Conservation (phyloP, 1,139 yeast genomes). For the Groenewaldozyma sp. region DNA sequence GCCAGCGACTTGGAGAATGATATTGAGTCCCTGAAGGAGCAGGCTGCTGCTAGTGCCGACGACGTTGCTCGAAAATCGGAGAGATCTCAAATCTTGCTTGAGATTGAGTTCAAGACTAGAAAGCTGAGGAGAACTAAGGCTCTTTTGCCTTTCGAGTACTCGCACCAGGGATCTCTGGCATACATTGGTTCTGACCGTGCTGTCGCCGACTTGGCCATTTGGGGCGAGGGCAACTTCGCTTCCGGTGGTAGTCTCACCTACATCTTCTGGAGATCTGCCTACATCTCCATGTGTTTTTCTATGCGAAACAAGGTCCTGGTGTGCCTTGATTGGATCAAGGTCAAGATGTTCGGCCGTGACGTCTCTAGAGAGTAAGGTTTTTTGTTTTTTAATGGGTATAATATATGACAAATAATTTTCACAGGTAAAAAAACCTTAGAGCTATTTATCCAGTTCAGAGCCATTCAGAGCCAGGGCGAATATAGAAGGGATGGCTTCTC, state of each 20-base stretch:
- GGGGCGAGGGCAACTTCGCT: conserved; percentile 81
- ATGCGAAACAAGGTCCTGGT: conserved; percentile 81
- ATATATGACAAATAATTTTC: no score
- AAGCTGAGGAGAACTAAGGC: conserved; percentile 48
- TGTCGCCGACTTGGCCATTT: conserved; percentile 73
- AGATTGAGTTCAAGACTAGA: conserved; percentile 32
- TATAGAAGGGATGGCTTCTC: no score
- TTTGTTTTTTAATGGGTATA: no score
- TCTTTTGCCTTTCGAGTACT: conserved; percentile 60
- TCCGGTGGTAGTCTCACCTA: conserved; percentile 82
- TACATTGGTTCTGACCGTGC: conserved; percentile 84
- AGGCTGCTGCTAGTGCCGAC: conserved; percentile 30
- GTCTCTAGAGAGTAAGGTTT: conserved; percentile 32
- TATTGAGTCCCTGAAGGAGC: conserved; percentile 32
- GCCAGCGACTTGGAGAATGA: conserved; percentile 51
- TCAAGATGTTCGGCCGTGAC: conserved; percentile 83
- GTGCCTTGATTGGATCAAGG: conserved; percentile 80
- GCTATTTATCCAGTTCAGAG: no score
- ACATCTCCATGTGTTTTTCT: conserved; percentile 85
- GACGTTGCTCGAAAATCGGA: conserved; percentile 25
- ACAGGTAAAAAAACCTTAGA: no score
- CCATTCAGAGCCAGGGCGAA: no score
- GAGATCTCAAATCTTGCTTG: conserved; percentile 22
- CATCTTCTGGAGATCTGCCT: conserved; percentile 91
- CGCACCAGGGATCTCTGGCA: conserved; percentile 56